These are phyloP conservation scores for Apophysomyces variabilis DNA, from an alignment of 371 early-diverging fungal species.

Conservation along the genomic window DNA sequence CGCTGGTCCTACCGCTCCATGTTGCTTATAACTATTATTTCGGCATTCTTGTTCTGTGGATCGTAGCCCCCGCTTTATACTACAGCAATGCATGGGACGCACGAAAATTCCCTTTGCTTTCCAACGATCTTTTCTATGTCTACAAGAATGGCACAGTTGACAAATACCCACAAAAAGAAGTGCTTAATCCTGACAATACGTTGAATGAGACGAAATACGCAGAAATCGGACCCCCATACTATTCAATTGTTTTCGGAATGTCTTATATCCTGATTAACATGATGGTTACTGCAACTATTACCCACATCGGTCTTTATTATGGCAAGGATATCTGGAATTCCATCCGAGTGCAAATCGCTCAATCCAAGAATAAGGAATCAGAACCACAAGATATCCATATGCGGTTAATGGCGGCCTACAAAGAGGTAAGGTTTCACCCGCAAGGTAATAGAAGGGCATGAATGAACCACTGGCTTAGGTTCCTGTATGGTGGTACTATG, in stretches of 20 bases:
- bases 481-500: slow-evolving; percentile 79
- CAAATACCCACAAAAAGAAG: slow-evolving; percentile 41
- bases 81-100: slow-evolving; percentile 44
- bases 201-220: slow-evolving; percentile 28
- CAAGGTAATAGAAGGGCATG: slow-evolving; percentile 22
- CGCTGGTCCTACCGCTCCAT: slow-evolving; percentile 72
- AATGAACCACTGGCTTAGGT: slow-evolving; percentile 57
- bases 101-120: slow-evolving; percentile 38
- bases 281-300: slow-evolving; percentile 47
- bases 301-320: slow-evolving; percentile 48
- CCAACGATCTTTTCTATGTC: slow-evolving; percentile 28
- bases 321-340: slow-evolving; percentile 35
- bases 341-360: slow-evolving; percentile 1
- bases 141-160: slow-evolving; percentile 19
- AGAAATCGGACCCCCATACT: slow-evolving; percentile 35
- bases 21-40: slow-evolving; percentile 44
- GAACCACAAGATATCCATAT: slow-evolving; percentile 33
- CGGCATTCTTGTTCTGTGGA: slow-evolving; percentile 35
- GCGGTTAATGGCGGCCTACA: slow-evolving; percentile 36
- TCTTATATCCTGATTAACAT: slow-evolving; percentile 30
- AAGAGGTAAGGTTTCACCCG: slow-evolving; percentile 35
- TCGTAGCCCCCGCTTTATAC: slow-evolving; percentile 34
- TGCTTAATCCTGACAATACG: slow-evolving; percentile 32
- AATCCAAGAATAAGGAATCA: slow-evolving; percentile 8
- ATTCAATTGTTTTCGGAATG: slow-evolving; percentile 22